Evolutionary conservation across 495 filamentous ascomycete species (phyloP), one percentile per base, ranked within the genome.

Genomic region (Polyplosphaeria fusca): DNA sequence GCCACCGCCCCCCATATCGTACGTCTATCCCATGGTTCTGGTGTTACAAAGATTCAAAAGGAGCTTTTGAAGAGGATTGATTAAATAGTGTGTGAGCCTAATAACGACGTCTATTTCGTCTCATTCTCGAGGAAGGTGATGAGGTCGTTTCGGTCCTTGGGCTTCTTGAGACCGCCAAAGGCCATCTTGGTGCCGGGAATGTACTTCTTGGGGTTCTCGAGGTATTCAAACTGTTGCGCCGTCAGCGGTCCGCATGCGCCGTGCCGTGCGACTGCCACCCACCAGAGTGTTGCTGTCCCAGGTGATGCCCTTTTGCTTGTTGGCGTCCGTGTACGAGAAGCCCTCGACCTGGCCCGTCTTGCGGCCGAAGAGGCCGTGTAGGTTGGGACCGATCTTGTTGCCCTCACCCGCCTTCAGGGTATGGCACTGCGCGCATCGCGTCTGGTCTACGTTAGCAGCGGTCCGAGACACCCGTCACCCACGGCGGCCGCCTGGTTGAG

Each of bases 161-260:
- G 83, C 87, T 99, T 99, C 92, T 99, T 99, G 66, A 99, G 80
- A 71, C 93, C 93, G 79, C 93, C 93, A 74, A 99, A 99, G 69
- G 93, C 93, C 93, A 99, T 99, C 89, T 99, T 99, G 75, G 93
- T 99, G 65, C 93, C 93, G 67, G 93, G 94, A 61, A 99, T 97
- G 84, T 84, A 92, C 76, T 92, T 92, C 80, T 92, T 92, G 65
- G 88, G 88, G 80, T 92, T 92, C 77, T 92, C 88, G 68, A 92
- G 85, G 80, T 92, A 92, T 58, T 83, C 77, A 72, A 89, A 92
- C 87, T 89, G 64, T 45, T 27, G 12, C 39, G 16, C 11, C 11
- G 57, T 77, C 56, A 77, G 70, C 40, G 32, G 38, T n/a, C 9
- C 43, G 16, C n/a, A 14, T n/a, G 35, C 23, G 30, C 23, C 3